Base-by-base conservation (phyloP, 805 yeast species). In the Pichia eremophila region DNA sequence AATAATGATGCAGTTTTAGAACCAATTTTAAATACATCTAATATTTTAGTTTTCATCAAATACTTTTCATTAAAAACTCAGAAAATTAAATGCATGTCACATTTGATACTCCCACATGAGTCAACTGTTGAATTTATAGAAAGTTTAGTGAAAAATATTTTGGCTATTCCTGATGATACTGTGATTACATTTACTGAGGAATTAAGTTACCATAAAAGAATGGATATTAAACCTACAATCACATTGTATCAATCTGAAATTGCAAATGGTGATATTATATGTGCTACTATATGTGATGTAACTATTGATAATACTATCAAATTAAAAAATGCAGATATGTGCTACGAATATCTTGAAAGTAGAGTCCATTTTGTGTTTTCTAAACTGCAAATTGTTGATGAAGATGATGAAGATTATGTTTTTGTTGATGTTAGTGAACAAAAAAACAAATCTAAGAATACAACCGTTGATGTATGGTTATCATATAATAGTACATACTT, bases 241-340 rank as follows among this genome's bases (percentile, higher is more conserved):
- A 68, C 79, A 2, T 77, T 77, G 57, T 76, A 73, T 53, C 73
- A 76, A 49, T 66, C 73, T 37, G 93, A 85, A 54, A 59, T 85
- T 18, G 69, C 72, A 7, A 75, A 73, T 48, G 95, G 95, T 56
- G 95, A 85, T 58, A 82, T 85, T 15, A 59, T 85, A 28, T 64
- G 69, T 42, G 56, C 63, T 46, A 54, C 63, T 8, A 55, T 58
- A 27, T 54, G 58, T 5, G 48, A 50, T 3, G 19, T 46, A 5
- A 44, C 34, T 5, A 32, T 48, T 1, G 18, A 34, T 9, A 28
- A 41, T 4, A 34, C 45, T 8, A 39, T 34, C 5, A 57, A 57
- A 19, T 67, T 64, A 52, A 54, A 58, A n/a, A 61, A 67, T 45
- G 66, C 72, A 10, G 64, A 65, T n/a, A 72, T 72, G 0, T 75